Evolutionary conservation across 163 green algal genomes (phyloP), one percentile per base, ranked within the genome.

Genomic region (Volvox carteri): DNA sequence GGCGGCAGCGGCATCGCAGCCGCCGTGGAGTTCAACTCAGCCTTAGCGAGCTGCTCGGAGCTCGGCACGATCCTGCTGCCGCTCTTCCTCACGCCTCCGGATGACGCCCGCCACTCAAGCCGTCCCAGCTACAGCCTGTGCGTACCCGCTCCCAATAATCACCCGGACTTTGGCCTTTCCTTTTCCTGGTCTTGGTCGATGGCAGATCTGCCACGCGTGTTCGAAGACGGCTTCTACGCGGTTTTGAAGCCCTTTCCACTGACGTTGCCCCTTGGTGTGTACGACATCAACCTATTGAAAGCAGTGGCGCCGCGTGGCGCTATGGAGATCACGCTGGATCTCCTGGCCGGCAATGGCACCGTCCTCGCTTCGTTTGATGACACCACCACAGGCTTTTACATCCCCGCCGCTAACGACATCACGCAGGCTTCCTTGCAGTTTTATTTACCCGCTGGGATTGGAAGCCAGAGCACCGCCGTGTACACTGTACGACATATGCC

Each of bases 221-320:
- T 7, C 33, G 52, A n/a, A 16, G 65, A 21, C 33, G 76, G 76
- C 52, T 85, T 85, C 76, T 74, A 74, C 54, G 76, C 76, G n/a
- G 52, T 54, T 35, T 16, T 85, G 28, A 39, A 16, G 35, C 52
- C 35, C 52, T 67, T 85, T 35, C 19, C 76, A 11, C 14, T 85
- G 6, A n/a, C 35, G 18, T 35, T 81, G 28, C 74, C 19, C 46
- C 11, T 35, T 7, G 52, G 65, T 23, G 30, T 42, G 9, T 75
- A 75, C 65, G 65, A 75, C 30, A 12, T 75, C 65, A 75, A 75
- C 25, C 65, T 75, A 33, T 30, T 75, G 2, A 42, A 75, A 33
- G 65, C 65, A 30, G 25, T 46, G 25, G 11, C 65, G 33, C 65
- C 16, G 25, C 30, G 30, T 2, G 12, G 30, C n/a, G 30, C 65